Evolutionary conservation across 1,284 basidiomycete species (phyloP).

Genomic region (Ustilago cynodontis): DNA sequence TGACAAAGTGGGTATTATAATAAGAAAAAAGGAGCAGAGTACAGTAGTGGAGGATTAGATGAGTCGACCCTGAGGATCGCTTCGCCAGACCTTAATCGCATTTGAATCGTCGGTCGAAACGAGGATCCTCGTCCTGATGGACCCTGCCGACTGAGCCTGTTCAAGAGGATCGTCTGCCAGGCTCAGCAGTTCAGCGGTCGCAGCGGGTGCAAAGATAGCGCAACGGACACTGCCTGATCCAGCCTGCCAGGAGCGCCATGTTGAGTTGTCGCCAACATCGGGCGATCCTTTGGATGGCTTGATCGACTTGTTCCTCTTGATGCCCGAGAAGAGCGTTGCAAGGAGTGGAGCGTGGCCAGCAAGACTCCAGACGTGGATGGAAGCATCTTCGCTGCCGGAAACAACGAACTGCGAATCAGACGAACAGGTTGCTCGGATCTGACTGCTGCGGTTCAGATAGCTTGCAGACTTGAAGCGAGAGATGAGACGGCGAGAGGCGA

Average conservation of each 20-base stretch:
- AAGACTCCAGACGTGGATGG: slow-evolving; percentile 65
- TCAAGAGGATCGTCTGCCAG: slow-evolving; percentile 45
- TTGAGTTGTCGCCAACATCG: slow-evolving; percentile 24
- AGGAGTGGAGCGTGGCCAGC: slow-evolving; percentile 20
- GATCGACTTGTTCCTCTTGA: slow-evolving; percentile 35
- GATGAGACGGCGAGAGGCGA: slow-evolving; percentile 54
- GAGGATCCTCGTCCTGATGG: slow-evolving; percentile 40
- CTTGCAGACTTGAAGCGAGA: slow-evolving; percentile 56
- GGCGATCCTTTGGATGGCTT: slow-evolving; percentile 5
- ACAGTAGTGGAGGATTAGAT: slow-evolving; percentile 3
- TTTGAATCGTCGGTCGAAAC: slow-evolving; percentile 55
- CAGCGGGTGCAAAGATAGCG: slow-evolving; percentile 53
- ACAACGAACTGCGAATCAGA: slow-evolving; percentile 68
- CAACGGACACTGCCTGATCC: slow-evolving; percentile 49
- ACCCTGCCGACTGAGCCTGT: neutral
- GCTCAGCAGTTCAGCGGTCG: slow-evolving; percentile 33
- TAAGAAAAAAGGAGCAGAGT: neutral
- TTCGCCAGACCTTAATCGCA: slow-evolving; percentile 51
- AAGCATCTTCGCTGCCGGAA: slow-evolving; percentile 68
- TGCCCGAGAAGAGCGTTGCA: slow-evolving; percentile 16
- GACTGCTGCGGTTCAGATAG: slow-evolving; percentile 61
- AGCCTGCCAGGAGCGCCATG: slow-evolving; percentile 50
- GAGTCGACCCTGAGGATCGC: slow-evolving; percentile 34
- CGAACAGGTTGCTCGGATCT: slow-evolving; percentile 67
- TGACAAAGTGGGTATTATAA: neutral